phyloP scores from a whole-genome alignment of 441 rosid genomes.

The Macaranga tanarius region DNA sequence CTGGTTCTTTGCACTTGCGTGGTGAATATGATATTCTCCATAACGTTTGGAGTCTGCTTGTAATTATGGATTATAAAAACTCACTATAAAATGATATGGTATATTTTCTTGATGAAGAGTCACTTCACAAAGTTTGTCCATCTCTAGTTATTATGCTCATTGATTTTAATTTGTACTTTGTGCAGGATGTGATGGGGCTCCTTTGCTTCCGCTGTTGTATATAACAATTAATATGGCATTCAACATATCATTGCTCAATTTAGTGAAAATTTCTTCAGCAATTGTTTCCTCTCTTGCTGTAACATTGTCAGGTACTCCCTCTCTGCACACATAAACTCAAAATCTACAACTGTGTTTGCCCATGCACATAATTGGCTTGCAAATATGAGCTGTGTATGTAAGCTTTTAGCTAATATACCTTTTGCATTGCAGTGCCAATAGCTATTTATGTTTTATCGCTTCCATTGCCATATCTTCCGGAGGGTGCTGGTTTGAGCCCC shows the following conservation, averaged over 20 bases:
- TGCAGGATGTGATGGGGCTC: conserved; percentile 77
- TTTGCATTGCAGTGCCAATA: conserved; percentile 54
- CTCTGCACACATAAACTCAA: not conserved
- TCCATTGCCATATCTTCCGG: conserved; percentile 78
- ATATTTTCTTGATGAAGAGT: not conserved
- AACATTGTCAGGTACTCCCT: conserved; percentile 61
- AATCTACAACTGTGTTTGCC: not conserved
- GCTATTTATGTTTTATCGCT: conserved; percentile 65
- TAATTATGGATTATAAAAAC: not conserved
- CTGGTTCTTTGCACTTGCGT: not conserved
- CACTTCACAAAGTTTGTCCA: not conserved
- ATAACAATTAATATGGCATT: conserved; percentile 62
- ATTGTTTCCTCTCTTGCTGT: conserved; percentile 67
- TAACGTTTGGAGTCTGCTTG: not conserved
- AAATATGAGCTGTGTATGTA: not conserved
- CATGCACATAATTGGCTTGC: not conserved
- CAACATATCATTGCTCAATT: conserved; percentile 71
- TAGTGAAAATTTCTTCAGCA: conserved; percentile 71
- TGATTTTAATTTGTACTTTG: conserved; percentile 6
- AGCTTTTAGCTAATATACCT: conserved; percentile 17
- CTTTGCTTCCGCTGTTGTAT: conserved; percentile 72
- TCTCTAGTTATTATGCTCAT: conserved; percentile 5
- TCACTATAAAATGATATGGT: not conserved
- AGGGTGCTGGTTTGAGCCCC: conserved; percentile 70
- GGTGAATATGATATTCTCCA: not conserved